These are phyloP conservation scores for Naganishia cerealis DNA, from an alignment of 1,284 basidiomycete genomes.

Conservation along the genomic window DNA sequence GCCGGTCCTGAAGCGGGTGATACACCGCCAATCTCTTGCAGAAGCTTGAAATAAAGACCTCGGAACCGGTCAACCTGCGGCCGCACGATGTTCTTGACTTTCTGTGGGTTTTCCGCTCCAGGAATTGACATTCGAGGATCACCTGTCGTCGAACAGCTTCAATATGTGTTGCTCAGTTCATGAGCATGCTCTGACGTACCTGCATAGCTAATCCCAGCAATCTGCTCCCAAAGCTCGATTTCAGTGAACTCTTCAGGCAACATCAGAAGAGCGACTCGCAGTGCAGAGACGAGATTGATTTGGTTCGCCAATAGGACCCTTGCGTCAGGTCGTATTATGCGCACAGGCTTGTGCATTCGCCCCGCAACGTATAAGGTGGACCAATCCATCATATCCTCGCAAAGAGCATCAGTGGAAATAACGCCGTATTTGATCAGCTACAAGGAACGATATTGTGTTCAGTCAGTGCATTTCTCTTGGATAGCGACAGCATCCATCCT, in stretches of 20 bases:
- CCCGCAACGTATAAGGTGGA: slow-evolving; percentile 89
- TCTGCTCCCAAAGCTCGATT: slow-evolving; percentile 76
- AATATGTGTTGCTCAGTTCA: neutral
- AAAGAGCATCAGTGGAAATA: slow-evolving; percentile 84
- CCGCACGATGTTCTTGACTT: slow-evolving; percentile 88
- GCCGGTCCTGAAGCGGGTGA: slow-evolving; percentile 36
- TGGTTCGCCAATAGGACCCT: slow-evolving; percentile 87
- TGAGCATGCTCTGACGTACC: slow-evolving; percentile 39
- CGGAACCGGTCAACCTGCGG: slow-evolving; percentile 76
- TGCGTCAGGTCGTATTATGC: slow-evolving; percentile 50
- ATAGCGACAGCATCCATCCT: slow-evolving; percentile 51
- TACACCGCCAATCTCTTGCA: slow-evolving; percentile 72
- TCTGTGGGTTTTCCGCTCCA: slow-evolving; percentile 89
- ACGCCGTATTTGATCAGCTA: slow-evolving; percentile 89
- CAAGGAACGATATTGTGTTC: slow-evolving; percentile 21
- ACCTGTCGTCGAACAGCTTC: slow-evolving; percentile 53
- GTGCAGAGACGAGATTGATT: slow-evolving; percentile 85
- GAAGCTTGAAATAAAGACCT: slow-evolving; percentile 77
- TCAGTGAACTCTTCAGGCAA: slow-evolving; percentile 70
- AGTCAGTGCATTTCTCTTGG: slow-evolving; percentile 25
- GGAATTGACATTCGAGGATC: slow-evolving; percentile 88
- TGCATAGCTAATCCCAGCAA: slow-evolving; percentile 82
- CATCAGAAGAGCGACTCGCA: slow-evolving; percentile 72
- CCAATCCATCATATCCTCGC: slow-evolving; percentile 89
- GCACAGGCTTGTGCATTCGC: slow-evolving; percentile 87